A percentile compares a stretch with the other conserved stretches of the same genome.
phyloP scores from a whole-genome alignment of 208 protist genomes.

The Leptomonas pyrrhocoris region DNA sequence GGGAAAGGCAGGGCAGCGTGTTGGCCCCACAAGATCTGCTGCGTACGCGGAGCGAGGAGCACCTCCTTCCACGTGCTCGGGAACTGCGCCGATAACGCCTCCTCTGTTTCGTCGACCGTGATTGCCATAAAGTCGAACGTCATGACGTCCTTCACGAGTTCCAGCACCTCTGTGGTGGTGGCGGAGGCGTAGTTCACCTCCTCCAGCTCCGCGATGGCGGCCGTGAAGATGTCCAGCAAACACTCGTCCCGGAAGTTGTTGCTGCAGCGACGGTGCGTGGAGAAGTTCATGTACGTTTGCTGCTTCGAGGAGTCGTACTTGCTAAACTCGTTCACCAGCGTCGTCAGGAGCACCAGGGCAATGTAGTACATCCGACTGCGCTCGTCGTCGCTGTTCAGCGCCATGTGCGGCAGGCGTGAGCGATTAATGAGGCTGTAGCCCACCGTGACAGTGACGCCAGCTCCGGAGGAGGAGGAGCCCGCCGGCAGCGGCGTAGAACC shows the following conservation, averaged over 20 bases:
- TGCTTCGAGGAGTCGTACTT: constrained; percentile 72
- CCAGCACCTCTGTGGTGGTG: constrained; percentile 46
- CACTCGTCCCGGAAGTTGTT: constrained; percentile 79
- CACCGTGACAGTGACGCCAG: neutral
- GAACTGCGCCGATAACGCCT: constrained; percentile 73
- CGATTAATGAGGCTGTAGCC: constrained; percentile 26
- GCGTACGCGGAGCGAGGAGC: constrained; percentile 53
- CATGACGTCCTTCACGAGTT: constrained; percentile 65
- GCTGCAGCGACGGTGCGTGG: constrained; percentile 74
- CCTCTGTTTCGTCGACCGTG: constrained; percentile 84
- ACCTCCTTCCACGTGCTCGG: constrained; percentile 68
- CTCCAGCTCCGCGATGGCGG: constrained; percentile 52
- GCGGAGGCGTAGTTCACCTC: constrained; percentile 27
- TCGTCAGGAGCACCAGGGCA: constrained; percentile 59
- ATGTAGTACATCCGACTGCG: constrained; percentile 33
- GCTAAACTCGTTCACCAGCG: constrained; percentile 67
- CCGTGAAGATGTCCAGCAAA: constrained; percentile 65
- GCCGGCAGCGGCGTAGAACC: constrained; percentile 11
- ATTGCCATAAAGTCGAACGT: constrained; percentile 88
- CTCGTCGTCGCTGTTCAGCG: constrained; percentile 21
- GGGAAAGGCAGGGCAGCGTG: constrained; percentile 75
- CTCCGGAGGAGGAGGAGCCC: neutral
- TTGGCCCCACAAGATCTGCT: constrained; percentile 72
- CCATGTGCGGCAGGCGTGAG: constrained; percentile 17
- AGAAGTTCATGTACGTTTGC: constrained; percentile 76